These are phyloP conservation scores for Colletotrichum neosansevieriae DNA, from an alignment of 2,329 filamentous ascomycete species.

Conservation along the genomic window DNA sequence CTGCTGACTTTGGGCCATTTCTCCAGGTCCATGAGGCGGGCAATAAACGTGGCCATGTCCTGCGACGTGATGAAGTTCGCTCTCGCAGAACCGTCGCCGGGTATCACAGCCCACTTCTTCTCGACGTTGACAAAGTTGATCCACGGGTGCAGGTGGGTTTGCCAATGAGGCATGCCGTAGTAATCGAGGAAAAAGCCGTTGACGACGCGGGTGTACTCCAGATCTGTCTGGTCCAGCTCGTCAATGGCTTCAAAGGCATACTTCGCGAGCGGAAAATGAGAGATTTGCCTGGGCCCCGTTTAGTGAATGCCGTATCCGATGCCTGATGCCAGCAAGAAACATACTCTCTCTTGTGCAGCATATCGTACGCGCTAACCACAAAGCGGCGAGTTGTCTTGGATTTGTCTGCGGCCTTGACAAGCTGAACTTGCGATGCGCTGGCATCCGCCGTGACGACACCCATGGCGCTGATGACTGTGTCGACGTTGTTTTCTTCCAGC, in stretches of 20 bases:
- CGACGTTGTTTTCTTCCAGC: conserved; percentile 52
- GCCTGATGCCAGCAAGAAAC: not conserved
- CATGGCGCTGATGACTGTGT: conserved; percentile 57
- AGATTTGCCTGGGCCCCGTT: conserved; percentile 37
- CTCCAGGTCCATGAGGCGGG: conserved; percentile 50
- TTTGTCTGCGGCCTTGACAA: conserved; percentile 58
- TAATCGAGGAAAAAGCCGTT: conserved; percentile 48
- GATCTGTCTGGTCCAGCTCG: conserved; percentile 25
- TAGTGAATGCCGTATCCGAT: not conserved
- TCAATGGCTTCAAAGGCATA: conserved; percentile 44
- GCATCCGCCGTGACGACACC: conserved; percentile 45
- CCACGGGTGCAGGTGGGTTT: conserved; percentile 48
- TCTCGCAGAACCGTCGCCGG: conserved; percentile 31
- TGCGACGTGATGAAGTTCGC: conserved; percentile 27
- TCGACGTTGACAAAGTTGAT: conserved; percentile 29
- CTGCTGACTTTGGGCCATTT: conserved; percentile 53
- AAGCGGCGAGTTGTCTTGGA: conserved; percentile 54
- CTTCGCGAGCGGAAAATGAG: conserved; percentile 39
- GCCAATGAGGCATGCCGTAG: conserved; percentile 45
- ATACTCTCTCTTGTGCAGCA: conserved; percentile 43
- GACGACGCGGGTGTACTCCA: conserved; percentile 41
- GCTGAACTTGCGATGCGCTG: conserved; percentile 51
- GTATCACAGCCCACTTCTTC: conserved; percentile 32
- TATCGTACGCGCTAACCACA: conserved; percentile 57
- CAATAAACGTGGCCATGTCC: conserved; percentile 49